Base-by-base conservation (phyloP, 305 asterid genomes). In the Petunia hybrid region DNA sequence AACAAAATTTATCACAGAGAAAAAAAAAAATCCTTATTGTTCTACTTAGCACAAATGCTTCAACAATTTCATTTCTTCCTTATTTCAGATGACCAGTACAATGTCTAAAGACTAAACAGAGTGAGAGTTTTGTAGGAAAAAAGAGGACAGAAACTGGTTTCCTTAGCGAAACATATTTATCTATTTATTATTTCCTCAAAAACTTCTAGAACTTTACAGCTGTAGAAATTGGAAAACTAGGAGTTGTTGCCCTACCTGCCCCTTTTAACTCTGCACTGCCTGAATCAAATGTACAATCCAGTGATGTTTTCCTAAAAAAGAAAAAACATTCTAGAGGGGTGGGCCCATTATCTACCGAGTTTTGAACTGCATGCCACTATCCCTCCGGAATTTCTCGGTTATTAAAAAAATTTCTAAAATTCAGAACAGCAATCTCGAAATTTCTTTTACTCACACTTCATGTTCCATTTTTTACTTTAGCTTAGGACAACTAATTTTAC, bases 181-280 rank as follows among this genome's bases (percentile, higher is more conserved):
- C 74, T 40, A 67, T 67, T 67, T 14, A 41, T 41, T 65, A 22
- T 22, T 67, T 36, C 74, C 31, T 41, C 3, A 13, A 67, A 14
- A 67, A 67, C 74, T 67, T 67, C 53, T 40, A 14, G 74, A 67
- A 67, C 53, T 67, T 67, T 39, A 65, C 13, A 40, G 55, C 35
- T 41, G n/a, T 13, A 42, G 55, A 67, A 41, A 67, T 7, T 67
- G 75, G 9, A 67, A 6, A n/a, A 67, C 13, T 7, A 41, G 22
- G 55, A 16, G 51, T 67, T 10, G 38, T 14, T 67, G 7, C 1
- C 55, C 75, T 41, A 67, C 75, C 53, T 41, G 16, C 10, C 31
- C 75, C 55, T 7, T 41, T n/a, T 6, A 41, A 36, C 74, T 66
- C 1, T 40, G 8, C 51, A 65, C 35, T 39, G 35, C 48, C 48